phyloP scores from a whole-genome alignment of 2,329 filamentous ascomycete species.

The Orbilia javanica region DNA sequence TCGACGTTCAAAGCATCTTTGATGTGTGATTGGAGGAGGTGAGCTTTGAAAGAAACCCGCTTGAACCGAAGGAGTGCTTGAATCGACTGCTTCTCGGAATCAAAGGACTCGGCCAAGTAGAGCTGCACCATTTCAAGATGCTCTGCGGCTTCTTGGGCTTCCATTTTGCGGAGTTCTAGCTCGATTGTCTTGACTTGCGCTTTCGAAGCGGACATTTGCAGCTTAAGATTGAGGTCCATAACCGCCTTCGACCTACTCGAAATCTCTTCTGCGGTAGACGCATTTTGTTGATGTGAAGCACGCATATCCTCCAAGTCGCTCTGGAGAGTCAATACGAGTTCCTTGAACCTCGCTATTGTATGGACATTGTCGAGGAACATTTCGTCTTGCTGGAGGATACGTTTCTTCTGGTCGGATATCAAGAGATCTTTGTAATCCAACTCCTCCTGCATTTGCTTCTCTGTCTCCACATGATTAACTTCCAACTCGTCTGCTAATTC shows the following conservation, averaged over 20 bases:
- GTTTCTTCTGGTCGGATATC: slow-evolving; percentile 83
- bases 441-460: slow-evolving; percentile 94
- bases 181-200: slow-evolving; percentile 95
- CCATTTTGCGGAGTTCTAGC: slow-evolving; percentile 84
- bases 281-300: slow-evolving; percentile 90
- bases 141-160: slow-evolving; percentile 88
- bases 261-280: slow-evolving; percentile 91
- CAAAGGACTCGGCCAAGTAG: slow-evolving; percentile 87
- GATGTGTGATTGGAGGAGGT: slow-evolving; percentile 80
- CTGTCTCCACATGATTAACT: slow-evolving; percentile 89
- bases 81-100: slow-evolving; percentile 85
- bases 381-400: slow-evolving; percentile 81
- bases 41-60: slow-evolving; percentile 87
- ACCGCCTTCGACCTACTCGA: slow-evolving; percentile 89
- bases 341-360: slow-evolving; percentile 86
- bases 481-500: slow-evolving; percentile 96
- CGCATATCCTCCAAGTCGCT: slow-evolving; percentile 90
- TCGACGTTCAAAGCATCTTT: slow-evolving; percentile 76
- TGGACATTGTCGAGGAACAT: slow-evolving; percentile 89
- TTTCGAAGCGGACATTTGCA: slow-evolving; percentile 89
- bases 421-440: slow-evolving; percentile 88
- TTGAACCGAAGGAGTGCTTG: slow-evolving; percentile 88
- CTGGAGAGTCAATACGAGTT: slow-evolving; percentile 87
- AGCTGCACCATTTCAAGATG: slow-evolving; percentile 84
- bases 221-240: slow-evolving; percentile 95